A percentile compares a stretch with the other conserved stretches of the same genome.
Evolutionary conservation across 192 early-diverging fungal genomes (phyloP).

Genomic region (Backusella tarrabulga): DNA sequence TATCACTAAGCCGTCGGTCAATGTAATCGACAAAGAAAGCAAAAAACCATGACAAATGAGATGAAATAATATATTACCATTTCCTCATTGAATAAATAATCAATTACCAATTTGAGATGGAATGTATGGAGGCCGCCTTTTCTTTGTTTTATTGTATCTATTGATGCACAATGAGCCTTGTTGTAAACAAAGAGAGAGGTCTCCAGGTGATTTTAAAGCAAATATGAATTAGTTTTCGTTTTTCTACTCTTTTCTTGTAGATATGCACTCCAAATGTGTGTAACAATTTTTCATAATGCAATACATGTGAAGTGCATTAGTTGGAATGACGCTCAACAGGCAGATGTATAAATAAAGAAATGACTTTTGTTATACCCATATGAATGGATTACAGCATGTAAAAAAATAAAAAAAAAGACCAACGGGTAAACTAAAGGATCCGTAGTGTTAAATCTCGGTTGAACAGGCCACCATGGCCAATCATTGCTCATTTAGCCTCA

Average conservation of each 20-base stretch:
- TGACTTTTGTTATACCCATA: background rate
- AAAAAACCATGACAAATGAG: background rate
- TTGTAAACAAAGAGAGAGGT: background rate
- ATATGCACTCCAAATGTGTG: background rate
- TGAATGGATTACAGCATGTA: background rate
- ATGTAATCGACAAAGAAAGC: background rate
- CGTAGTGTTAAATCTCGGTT: background rate
- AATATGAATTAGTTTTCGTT: background rate
- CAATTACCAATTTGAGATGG: background rate
- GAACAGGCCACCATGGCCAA: background rate
- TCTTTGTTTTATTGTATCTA: background rate
- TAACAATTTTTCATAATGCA: background rate
- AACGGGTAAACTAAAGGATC: conserved; percentile 8
- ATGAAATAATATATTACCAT: background rate
- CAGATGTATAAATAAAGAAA: background rate
- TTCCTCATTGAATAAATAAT: background rate
- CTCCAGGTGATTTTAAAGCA: background rate
- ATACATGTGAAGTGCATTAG: background rate
- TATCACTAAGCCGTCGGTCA: background rate
- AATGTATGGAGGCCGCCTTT: background rate
- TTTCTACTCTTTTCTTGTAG: background rate
- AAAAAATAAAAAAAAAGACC: background rate
- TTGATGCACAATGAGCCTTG: background rate
- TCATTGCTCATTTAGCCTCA: background rate
- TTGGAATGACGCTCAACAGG: background rate